Evolutionary conservation across 75 land plant species (phyloP), one percentile per base, ranked within the genome.

Genomic region (Selaginella moellendorffii): DNA sequence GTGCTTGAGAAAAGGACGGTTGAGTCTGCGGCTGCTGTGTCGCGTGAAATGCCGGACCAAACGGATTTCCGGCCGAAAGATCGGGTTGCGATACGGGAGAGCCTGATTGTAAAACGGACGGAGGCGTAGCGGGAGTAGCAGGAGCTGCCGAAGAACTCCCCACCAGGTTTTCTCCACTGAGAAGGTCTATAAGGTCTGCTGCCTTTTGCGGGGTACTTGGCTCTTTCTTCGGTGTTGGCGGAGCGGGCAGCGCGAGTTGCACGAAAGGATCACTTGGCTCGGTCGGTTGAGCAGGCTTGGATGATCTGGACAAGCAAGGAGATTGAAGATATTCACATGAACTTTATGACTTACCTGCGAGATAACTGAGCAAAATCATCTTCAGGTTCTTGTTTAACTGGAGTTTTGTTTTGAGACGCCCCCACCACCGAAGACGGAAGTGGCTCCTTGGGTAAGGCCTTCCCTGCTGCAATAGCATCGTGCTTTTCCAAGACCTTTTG

Each of bases 311-410:
- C 46, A 36, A 5, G 14, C 46, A 36, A 5, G 14, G 10, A 36
- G 10, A 36, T 36, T 5, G 5, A 14, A 36, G 5, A 36, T 5
- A 36, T 36, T 36, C 5, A 36, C 5, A 36, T 14, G 14, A 36
- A 36, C 46, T 14, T 36, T 36, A n/a, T n/a, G n/a, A n/a, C n/a
- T 53, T 76, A 79, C 90, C 90, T 83, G 71, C 27, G 90, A 23
- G 84, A 70, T 42, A 87, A 64, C 61, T 78, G 82, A 18, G 78
- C 64, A 64, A 84, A 80, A 73, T 84, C 88, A 69, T 87, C 91
- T 31, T 84, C 91, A 0, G 69, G 58, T 42, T 67, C 80, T 29
- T 74, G 59, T 27, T 66, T 74, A 12, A 82, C 73, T 1, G 68
- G 71, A 20, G 18, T 62, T 71, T 74, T 72, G 62, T 65, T 65